Evolutionary conservation across 2,329 filamentous ascomycete genomes (phyloP).

Genomic region (Fusarium mexicanum): DNA sequence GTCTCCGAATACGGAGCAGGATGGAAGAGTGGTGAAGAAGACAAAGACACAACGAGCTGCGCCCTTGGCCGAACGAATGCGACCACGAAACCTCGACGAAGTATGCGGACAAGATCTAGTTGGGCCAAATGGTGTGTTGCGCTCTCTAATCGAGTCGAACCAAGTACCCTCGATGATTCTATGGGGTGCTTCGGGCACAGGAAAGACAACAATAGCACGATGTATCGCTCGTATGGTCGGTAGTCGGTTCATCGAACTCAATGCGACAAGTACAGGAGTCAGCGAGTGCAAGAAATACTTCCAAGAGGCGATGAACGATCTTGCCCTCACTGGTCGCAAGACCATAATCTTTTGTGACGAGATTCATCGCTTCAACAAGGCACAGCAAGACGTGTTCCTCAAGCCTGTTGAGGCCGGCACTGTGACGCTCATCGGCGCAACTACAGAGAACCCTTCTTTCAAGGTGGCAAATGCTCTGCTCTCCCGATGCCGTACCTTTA

Average conservation of each 20-base stretch:
- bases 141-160: slow-evolving; percentile 85
- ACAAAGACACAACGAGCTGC: slow-evolving; percentile 76
- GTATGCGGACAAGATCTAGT: slow-evolving; percentile 94
- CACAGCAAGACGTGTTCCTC: slow-evolving; percentile 94
- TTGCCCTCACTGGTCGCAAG: slow-evolving; percentile 82
- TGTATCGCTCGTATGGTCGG: slow-evolving; percentile 86
- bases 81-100: slow-evolving; percentile 83
- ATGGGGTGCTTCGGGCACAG: slow-evolving; percentile 84
- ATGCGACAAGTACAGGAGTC: slow-evolving; percentile 88
- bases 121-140: slow-evolving; percentile 82
- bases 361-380: slow-evolving; percentile 90
- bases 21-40: slow-evolving; percentile 66
- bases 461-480: slow-evolving; percentile 89
- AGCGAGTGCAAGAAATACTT: slow-evolving; percentile 94
- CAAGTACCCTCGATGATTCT: slow-evolving; percentile 94
- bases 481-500: slow-evolving; percentile 91
- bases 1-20: slow-evolving; percentile 33
- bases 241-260: slow-evolving; percentile 93
- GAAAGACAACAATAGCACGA: slow-evolving; percentile 91
- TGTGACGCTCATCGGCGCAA: slow-evolving; percentile 92
- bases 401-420: slow-evolving; percentile 91
- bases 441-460: slow-evolving; percentile 93
- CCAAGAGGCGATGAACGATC: slow-evolving; percentile 81
- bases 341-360: slow-evolving; percentile 99
- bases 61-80: slow-evolving; percentile 93